These are phyloP conservation scores for Cercospora citrullina DNA, from an alignment of 2,329 filamentous ascomycete species.

Conservation along the genomic window DNA sequence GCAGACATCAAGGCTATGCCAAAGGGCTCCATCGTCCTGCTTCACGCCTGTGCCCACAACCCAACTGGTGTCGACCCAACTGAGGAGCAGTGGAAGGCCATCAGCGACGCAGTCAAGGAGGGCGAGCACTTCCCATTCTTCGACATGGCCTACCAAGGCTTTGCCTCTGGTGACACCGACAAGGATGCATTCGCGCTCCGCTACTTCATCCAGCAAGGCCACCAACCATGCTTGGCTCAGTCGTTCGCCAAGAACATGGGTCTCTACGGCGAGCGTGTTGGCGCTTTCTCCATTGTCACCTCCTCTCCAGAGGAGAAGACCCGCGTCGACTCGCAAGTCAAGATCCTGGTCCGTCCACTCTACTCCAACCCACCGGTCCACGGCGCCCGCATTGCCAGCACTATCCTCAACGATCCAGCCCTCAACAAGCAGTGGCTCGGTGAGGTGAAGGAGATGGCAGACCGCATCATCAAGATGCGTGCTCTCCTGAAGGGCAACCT, in stretches of 20 bases:
- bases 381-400: constrained; percentile 88
- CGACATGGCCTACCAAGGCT: constrained; percentile 99
- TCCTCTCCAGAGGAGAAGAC: constrained; percentile 87
- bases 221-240: constrained; percentile 84
- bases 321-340: constrained; percentile 94
- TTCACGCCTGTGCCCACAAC: constrained; percentile 98
- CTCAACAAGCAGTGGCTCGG: constrained; percentile 92
- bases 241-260: constrained; percentile 99
- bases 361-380: constrained; percentile 99
- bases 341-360: constrained; percentile 93
- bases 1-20: constrained; percentile 87
- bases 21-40: constrained; percentile 81
- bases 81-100: constrained; percentile 85
- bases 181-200: constrained; percentile 91
- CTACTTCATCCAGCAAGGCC: constrained; percentile 89
- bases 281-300: constrained; percentile 91
- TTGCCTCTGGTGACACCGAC: constrained; percentile 88
- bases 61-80: constrained; percentile 95
- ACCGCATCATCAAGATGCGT: constrained; percentile 98
- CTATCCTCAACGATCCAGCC: constrained; percentile 81
- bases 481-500: constrained; percentile 91
- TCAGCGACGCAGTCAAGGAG: constrained; percentile 82
- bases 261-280: constrained; percentile 96
- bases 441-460: constrained; percentile 98
- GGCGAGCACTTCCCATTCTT: constrained; percentile 93